These are phyloP conservation scores for Sugiyamaella boreocaroliniensis DNA, from an alignment of 805 yeast species.

Conservation along the genomic window DNA sequence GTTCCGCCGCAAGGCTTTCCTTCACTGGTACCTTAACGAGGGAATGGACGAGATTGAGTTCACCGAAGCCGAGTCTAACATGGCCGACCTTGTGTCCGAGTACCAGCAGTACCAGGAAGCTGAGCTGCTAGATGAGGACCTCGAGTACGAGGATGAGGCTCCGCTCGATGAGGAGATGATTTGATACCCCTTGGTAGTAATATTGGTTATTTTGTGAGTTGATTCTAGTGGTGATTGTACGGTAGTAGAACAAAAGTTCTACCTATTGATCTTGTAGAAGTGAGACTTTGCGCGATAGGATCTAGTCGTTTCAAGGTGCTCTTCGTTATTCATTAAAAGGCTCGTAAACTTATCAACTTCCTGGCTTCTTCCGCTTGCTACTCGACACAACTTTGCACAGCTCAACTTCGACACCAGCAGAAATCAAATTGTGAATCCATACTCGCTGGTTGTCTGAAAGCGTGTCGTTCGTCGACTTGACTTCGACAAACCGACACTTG, in stretches of 20 bases:
- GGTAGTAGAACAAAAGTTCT: neutral
- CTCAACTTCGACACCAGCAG: conserved; percentile 27
- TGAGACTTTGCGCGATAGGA: too few species aligned
- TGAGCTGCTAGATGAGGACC: conserved; percentile 63
- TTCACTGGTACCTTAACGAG: conserved; percentile 92
- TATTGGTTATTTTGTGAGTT: neutral
- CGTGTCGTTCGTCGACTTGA: conserved; percentile 33
- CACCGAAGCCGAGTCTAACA: conserved; percentile 86
- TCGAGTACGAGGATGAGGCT: conserved; percentile 44
- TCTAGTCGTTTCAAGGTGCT: too few species aligned
- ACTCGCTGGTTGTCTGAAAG: conserved; percentile 33
- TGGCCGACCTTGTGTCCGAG: conserved; percentile 83
- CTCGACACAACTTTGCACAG: conserved; percentile 23
- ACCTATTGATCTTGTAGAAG: neutral
- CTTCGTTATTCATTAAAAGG: too few species aligned
- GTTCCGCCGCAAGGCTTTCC: conserved; percentile 91
- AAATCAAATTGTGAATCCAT: conserved; percentile 31
- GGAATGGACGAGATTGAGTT: conserved; percentile 97
- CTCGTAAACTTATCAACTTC: neutral
- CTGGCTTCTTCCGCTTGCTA: conserved; percentile 1
- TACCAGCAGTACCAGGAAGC: conserved; percentile 90
- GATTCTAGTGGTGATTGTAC: too few species aligned
- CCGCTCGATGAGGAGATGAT: conserved; percentile 8
- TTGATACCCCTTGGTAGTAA: neutral
- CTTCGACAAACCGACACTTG: conserved; percentile 28